Conservation (phyloP, 148 eudicot species). For the Cornus florida region DNA sequence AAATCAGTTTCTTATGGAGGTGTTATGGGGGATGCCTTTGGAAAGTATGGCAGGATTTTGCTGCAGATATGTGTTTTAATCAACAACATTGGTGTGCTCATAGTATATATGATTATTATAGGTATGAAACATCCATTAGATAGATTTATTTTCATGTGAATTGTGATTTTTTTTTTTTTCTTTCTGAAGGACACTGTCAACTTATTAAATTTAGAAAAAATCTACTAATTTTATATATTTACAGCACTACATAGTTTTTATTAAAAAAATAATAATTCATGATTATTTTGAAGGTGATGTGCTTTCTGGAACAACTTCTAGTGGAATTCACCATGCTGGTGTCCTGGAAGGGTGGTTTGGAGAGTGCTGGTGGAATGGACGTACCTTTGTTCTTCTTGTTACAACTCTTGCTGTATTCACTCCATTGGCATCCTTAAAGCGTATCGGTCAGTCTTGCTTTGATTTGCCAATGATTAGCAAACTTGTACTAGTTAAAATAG, state of each 20-base stretch:
- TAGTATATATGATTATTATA: slow-evolving; percentile 82
- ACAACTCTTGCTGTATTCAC: slow-evolving; percentile 50
- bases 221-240: background rate
- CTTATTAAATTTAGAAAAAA: background rate
- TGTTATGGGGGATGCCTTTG: slow-evolving; percentile 78
- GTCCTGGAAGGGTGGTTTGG: slow-evolving; percentile 67
- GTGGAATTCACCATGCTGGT: slow-evolving; percentile 70
- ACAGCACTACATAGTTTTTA: background rate
- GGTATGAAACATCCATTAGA: slow-evolving; percentile 32
- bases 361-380: slow-evolving; percentile 66
- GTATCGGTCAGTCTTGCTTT: slow-evolving; percentile 54
- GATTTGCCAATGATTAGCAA: background rate
- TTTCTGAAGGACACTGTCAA: background rate
- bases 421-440: slow-evolving; percentile 70
- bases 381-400: slow-evolving; percentile 51
- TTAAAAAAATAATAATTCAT: background rate
- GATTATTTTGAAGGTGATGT: slow-evolving; percentile 53
- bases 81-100: slow-evolving; percentile 68
- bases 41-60: slow-evolving; percentile 55
- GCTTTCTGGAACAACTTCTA: slow-evolving; percentile 66
- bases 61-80: slow-evolving; percentile 65
- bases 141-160: background rate
- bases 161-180: background rate
- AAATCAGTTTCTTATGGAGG: slow-evolving; percentile 60
- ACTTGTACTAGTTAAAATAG: background rate